Evolutionary conservation across 2,329 filamentous ascomycete species (phyloP).

Genomic region (Lecanosticta acicola): DNA sequence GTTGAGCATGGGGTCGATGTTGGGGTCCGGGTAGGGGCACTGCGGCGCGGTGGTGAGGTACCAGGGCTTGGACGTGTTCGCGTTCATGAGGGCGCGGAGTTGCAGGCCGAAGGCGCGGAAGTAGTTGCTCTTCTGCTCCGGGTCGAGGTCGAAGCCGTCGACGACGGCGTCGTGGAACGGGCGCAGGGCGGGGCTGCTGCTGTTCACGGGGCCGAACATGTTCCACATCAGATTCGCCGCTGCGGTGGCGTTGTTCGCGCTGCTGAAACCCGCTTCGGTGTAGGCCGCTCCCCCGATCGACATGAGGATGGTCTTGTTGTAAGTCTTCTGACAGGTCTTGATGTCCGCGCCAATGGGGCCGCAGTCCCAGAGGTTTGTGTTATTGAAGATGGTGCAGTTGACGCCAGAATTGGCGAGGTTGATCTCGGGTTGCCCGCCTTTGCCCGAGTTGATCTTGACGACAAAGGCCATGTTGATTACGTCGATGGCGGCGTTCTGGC

Average conservation of each 20-base stretch:
- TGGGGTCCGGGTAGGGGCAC: conserved; percentile 35
- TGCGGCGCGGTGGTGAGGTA: conserved; percentile 38
- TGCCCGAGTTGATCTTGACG: conserved; percentile 47
- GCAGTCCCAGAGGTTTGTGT: conserved; percentile 56
- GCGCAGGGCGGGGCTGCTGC: conserved; percentile 41
- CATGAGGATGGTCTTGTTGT: conserved; percentile 65
- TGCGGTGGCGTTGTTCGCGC: conserved; percentile 45
- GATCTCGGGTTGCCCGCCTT: conserved; percentile 44
- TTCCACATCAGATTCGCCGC: conserved; percentile 62
- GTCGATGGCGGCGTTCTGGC: conserved; percentile 47
- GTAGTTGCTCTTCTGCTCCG: conserved; percentile 57
- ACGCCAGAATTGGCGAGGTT: conserved; percentile 63
- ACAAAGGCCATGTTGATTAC: conserved; percentile 63
- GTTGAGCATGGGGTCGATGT: conserved; percentile 37
- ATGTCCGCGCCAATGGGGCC: conserved; percentile 56
- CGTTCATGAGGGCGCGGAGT: conserved; percentile 27
- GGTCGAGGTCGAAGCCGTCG: conserved; percentile 73
- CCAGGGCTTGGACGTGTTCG: conserved; percentile 32
- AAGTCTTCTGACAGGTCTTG: conserved; percentile 53
- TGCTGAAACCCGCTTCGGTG: conserved; percentile 60
- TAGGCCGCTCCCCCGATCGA: conserved; percentile 68
- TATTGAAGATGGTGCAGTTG: conserved; percentile 54
- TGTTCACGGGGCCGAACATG: conserved; percentile 57
- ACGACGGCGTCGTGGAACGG: conserved; percentile 62
- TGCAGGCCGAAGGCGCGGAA: conserved; percentile 47